phyloP scores from a whole-genome alignment of 805 yeast species.

The Nakazawaea anatomiae region DNA sequence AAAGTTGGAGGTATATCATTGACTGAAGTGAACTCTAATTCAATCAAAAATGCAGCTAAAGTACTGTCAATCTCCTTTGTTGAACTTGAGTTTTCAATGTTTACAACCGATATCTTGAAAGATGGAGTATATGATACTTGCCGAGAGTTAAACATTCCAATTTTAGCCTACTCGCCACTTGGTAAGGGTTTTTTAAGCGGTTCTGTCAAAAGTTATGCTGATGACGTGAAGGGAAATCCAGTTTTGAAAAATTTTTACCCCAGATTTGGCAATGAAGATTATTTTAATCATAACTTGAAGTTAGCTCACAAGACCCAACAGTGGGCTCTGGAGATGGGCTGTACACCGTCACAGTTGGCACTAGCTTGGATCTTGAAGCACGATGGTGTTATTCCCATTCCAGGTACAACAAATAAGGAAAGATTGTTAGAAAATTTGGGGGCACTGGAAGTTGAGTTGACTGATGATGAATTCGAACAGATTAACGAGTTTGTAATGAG shows the following conservation, averaged over 20 bases:
- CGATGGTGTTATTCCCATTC: conserved; percentile 66
- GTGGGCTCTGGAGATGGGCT: conserved; percentile 38
- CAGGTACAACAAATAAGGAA: conserved; percentile 54
- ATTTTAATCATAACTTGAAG: conserved; percentile 40
- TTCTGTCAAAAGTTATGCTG: conserved; percentile 34
- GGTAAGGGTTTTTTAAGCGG: conserved; percentile 79
- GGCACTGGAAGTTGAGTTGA: conserved; percentile 32
- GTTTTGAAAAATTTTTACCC: conserved; percentile 34
- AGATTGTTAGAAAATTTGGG: conserved; percentile 60
- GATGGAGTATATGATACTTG: conserved; percentile 63
- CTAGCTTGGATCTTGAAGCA: conserved; percentile 57
- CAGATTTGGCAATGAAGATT: conserved; percentile 52
- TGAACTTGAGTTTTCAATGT: conserved; percentile 75
- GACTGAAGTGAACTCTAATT: conserved; percentile 62
- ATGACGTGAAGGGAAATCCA: conserved; percentile 38
- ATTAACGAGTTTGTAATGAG: conserved; percentile 39
- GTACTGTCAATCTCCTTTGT: conserved; percentile 54
- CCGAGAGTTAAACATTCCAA: conserved; percentile 52
- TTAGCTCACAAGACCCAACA: conserved; percentile 43
- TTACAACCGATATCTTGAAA: conserved; percentile 53
- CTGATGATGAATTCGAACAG: conserved; percentile 47
- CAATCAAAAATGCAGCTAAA: conserved; percentile 41
- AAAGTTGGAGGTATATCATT: conserved; percentile 65
- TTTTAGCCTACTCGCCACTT: conserved; percentile 79
- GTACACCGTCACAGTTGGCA: conserved; percentile 64